A percentile compares a stretch with the other conserved stretches of the same genome.
Conservation (phyloP, 192 early-diverging fungal genomes). For the Piromyces finnis region DNA sequence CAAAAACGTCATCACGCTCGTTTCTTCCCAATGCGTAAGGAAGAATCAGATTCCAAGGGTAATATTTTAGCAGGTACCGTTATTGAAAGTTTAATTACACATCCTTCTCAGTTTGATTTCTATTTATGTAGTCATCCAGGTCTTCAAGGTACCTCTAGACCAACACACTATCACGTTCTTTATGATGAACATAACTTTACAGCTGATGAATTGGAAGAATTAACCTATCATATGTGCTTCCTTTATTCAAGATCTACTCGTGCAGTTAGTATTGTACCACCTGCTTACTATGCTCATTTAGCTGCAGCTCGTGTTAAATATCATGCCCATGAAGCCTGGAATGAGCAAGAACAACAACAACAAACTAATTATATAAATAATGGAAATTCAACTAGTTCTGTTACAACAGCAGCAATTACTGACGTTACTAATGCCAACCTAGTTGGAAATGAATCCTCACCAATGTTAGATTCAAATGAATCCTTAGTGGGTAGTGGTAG, state of each 20-base stretch:
- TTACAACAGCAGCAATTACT: too few species aligned
- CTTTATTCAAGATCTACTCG: neutral
- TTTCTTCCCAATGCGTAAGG: slow-evolving; percentile 39
- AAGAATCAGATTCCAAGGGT: slow-evolving; percentile 27
- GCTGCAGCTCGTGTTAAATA: neutral
- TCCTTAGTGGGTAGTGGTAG: neutral
- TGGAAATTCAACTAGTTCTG: neutral
- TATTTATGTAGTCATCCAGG: slow-evolving; percentile 76
- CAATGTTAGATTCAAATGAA: neutral
- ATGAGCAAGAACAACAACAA: neutral
- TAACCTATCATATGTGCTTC: slow-evolving; percentile 8
- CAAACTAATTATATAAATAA: neutral
- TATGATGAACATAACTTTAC: slow-evolving; percentile 70
- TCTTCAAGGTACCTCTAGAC: slow-evolving; percentile 81
- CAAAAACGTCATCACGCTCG: slow-evolving; percentile 82
- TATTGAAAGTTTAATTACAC: slow-evolving; percentile 29
- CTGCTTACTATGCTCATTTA: neutral
- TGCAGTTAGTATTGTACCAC: neutral
- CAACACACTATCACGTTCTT: slow-evolving; percentile 79
- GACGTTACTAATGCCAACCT: too few species aligned
- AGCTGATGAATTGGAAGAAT: slow-evolving; percentile 57
- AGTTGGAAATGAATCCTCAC: neutral
- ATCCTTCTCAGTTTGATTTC: slow-evolving; percentile 36
- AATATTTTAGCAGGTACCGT: slow-evolving; percentile 41
- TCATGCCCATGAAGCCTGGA: neutral